Evolutionary conservation across 768 basidiomycete genomes (phyloP), one percentile per base, ranked within the genome.

Genomic region (Lyophyllum semitale): DNA sequence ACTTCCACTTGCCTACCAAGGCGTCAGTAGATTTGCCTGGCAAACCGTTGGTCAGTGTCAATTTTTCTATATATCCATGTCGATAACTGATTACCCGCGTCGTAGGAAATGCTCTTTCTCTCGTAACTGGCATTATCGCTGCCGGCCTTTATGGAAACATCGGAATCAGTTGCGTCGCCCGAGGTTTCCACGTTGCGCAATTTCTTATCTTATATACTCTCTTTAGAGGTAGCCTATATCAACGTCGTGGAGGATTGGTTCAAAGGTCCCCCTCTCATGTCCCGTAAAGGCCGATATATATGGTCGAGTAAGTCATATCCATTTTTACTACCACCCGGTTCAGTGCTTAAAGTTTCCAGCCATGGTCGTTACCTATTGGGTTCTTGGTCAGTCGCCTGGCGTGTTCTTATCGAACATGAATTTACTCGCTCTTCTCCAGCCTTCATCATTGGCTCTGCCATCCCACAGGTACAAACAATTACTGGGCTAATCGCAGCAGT

Each of bases 91-190:
- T 46, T 29, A 29, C 26, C 32, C 33, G 15, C 23, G 43, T 17
- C 5, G 15, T 30, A 77, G 75, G 76, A 8, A 83, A 83, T 48
- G 72, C 70, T 0, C 63, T 87, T 20, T 73, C 78, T 8, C 73
- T 87, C 22, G 61, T 78, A 15, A 78, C 80, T 3, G 80, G 75
- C 38, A 72, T 84, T 33, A 84, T 87, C 42, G 85, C 85, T 1
- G 84, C 83, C 13, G 83, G 83, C 20, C 66, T 87, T 8, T 87
- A 86, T 54, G 84, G 83, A 4, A 86, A 85, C 59, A 84, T 85
- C 51, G 83, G 84, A 41, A 71, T 84, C 59, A 86, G 77, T 76
- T 59, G 51, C 42, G 68, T 45, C 12, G 48, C 47, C n/a, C n/a
- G n/a, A n/a, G n/a, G n/a, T n/a, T n/a, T n/a, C n/a, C 4, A 44